These are phyloP conservation scores for Peronospora tabacina DNA, from an alignment of 352 stramenopile species.

Conservation along the genomic window DNA sequence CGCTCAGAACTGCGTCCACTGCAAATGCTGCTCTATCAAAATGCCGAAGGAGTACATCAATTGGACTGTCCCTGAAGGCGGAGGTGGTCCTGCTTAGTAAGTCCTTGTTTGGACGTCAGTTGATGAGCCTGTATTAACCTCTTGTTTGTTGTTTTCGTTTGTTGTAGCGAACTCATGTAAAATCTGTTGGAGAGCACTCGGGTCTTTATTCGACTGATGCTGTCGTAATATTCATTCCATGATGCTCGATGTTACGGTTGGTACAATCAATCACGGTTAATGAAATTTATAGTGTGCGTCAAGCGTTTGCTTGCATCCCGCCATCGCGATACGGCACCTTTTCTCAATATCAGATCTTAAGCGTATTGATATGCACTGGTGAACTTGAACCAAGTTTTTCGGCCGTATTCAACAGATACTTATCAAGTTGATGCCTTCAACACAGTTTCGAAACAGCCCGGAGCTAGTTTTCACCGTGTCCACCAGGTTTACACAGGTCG, in stretches of 20 bases:
- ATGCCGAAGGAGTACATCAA: constrained; percentile 99
- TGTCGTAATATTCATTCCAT: neutral
- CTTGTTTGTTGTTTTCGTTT: constrained; percentile 4
- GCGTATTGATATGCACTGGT: neutral
- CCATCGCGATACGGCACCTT: neutral
- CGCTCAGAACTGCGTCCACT: constrained; percentile 99
- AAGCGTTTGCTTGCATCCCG: neutral
- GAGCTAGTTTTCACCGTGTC: too few relatives aligned
- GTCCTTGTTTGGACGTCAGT: constrained; percentile 24
- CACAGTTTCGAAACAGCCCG: too few relatives aligned
- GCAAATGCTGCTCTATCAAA: constrained; percentile 99
- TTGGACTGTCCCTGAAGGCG: constrained; percentile 98
- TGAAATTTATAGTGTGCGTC: neutral
- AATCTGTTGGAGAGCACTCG: constrained; percentile 1
- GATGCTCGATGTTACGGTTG: neutral
- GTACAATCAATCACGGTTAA: too few relatives aligned
- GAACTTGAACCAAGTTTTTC: neutral
- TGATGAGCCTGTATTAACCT: neutral
- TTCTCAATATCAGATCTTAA: neutral
- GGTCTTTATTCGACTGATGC: neutral
- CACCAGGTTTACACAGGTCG: too few relatives aligned
- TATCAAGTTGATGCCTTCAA: too few relatives aligned
- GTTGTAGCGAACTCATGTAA: constrained; percentile 68
- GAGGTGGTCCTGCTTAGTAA: constrained; percentile 96
- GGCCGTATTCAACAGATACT: neutral